A percentile compares a stretch with the other conserved stretches of the same genome.
Conservation (phyloP, 805 yeast species). For the Yarrowia bubula region DNA sequence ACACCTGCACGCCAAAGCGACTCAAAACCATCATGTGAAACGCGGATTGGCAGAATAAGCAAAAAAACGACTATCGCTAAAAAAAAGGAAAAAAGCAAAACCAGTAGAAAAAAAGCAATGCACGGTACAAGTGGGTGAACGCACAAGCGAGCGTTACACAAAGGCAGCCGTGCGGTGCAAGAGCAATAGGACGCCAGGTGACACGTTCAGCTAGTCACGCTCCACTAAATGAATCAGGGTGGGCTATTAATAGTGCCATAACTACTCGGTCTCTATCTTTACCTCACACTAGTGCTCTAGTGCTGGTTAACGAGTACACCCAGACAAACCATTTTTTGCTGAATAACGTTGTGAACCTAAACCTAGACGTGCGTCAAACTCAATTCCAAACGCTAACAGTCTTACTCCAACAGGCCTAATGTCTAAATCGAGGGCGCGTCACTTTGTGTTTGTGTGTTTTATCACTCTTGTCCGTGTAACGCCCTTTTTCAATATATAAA, state of each 20-base stretch:
- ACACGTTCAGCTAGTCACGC: no score
- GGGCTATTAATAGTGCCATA: no score
- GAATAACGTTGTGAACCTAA: not conserved
- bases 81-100: not conserved
- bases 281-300: no score
- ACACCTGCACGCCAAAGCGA: no score
- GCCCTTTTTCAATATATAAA: not conserved
- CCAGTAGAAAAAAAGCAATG: constrained; percentile 5
- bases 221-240: no score
- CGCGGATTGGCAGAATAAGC: not conserved
- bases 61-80: not conserved
- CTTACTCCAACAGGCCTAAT: not conserved
- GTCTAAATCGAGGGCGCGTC: not conserved
- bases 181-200: no score
- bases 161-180: constrained; percentile 5
- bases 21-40: not conserved
- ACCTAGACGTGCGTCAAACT: not conserved
- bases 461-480: not conserved
- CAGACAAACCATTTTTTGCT: no score
- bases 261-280: no score
- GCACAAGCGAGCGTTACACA: constrained; percentile 17
- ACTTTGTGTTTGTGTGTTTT: not conserved
- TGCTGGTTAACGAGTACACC: no score
- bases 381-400: not conserved
- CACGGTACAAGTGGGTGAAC: not conserved